Base-by-base conservation (phyloP, 1,139 yeast genomes). In the Geotrichum cucujoidarum region DNA sequence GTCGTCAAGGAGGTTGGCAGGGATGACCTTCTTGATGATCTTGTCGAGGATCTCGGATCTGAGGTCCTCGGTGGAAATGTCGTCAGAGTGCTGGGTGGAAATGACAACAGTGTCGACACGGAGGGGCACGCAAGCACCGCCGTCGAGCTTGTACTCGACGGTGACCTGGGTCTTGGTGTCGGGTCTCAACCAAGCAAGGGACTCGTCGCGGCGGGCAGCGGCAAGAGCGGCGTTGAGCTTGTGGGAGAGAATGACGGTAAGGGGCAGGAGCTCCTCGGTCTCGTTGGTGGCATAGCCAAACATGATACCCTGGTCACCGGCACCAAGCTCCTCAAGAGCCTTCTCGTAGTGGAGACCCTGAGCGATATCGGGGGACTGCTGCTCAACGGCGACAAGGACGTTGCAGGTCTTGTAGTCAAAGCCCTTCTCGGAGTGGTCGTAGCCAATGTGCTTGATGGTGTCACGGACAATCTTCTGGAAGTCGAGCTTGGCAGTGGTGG, bases 251-350 rank as follows among this genome's bases (percentile, higher is more conserved):
- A 94, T 75, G 57, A 94, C 80, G 61, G 98, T 94, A 74, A 92
- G 81, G 62, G 99, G 99, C 66, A 92, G 78, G 70, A 87, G 83
- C 77, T 92, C 97, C 68, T 90, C 95, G 64, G 98, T 89, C 78
- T 92, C 99, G 67, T 92, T 97, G 57, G 98, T 83, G 62, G 99
- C 99, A 73, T 92, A 92, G 73, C 99, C 99, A 69, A 92, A 92
- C 99, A 92, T 92, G 71, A 92, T 92, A 82, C 99, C 97, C 76
- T 92, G 99, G 77, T 92, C 99, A 82, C 99, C 99, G 59, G 99
- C 98, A 72, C 98, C 99, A 67, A 92, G 82, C 53, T 92, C 94
- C 77, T 92, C 99, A 60, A 92, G 77, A 53, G 96, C 94, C 75
- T 89, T 80, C 72, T 92, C 97, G 74, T 85, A 87, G 74, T 92